Evolutionary conservation across 306 rosid species (phyloP), one percentile per base, ranked within the genome.

Genomic region (Pyrus betulifolia): DNA sequence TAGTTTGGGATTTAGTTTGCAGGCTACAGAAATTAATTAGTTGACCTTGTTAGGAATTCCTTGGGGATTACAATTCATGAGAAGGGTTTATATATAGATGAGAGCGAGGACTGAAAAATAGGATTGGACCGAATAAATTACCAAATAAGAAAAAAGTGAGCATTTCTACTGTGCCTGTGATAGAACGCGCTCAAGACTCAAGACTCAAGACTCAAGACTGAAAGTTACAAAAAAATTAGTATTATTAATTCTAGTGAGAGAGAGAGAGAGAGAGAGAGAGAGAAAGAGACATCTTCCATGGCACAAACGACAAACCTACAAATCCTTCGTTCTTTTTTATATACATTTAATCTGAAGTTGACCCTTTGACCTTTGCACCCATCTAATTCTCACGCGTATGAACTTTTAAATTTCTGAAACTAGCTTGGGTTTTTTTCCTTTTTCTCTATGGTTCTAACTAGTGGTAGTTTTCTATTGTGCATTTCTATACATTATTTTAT

Each of bases 331-430:
- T 23, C 63, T 64, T 30, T 2, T 28, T 17, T 63, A 3, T 64
- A 64, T 25, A 11, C 14, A 6, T 64, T 18, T 21, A 19, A 8
- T 66, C 6, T 73, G 27, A 23, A 42, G 42, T 73, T 40, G 42
- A 73, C 76, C 67, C 19, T 40, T 73, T 73, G 76, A 73, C 76
- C 22, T 35, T 22, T 35, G 31, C 66, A 35, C 76, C n/a, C 28
- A 35, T 18, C 25, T n/a, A 58, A 52, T 31, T 21, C 67, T 73
- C 76, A 72, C 40, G 40, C 76, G 76, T 38, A 14, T 49, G 2
- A 49, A 49, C 54, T 30, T 71, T 0, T 14, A 14, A 46, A 46
- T 46, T 14, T 49, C 54, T 15, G 1, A 27, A 27, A 70, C 44
- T 51, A 51, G 54, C 17, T 35, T 35, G 40, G 19, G 54, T 18